phyloP scores from a whole-genome alignment of 2,329 filamentous ascomycete genomes.

The Alternaria ventricosa region DNA sequence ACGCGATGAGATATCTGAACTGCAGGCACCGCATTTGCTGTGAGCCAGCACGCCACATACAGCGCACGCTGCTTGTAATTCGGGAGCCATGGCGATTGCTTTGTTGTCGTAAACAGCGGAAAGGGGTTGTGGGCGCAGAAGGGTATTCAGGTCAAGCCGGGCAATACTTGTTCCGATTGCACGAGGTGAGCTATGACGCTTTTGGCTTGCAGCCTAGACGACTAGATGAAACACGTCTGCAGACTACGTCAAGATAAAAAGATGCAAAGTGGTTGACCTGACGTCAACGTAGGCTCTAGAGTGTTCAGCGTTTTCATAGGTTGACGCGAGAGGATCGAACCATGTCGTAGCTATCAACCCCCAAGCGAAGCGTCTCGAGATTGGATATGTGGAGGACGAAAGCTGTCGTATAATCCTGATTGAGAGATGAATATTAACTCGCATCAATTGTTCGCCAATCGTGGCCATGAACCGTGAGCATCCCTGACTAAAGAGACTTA shows the following conservation, averaged over 20 bases:
- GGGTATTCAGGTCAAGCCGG: neutral
- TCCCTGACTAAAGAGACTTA: neutral
- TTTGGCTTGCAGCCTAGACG: no score
- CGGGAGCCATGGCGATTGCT: neutral
- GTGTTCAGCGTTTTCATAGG: no score
- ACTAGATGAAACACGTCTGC: no score
- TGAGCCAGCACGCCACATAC: neutral
- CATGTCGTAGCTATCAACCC: no score
- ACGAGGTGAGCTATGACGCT: no score
- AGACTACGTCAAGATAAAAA: no score
- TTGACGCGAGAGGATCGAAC: no score
- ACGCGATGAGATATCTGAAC: neutral
- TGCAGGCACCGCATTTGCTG: constrained; percentile 5
- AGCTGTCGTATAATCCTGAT: neutral
- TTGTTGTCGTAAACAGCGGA: no score
- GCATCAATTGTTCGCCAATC: neutral
- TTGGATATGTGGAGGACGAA: neutral
- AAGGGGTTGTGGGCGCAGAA: neutral
- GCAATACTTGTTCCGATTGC: no score
- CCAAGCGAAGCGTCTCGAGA: neutral
- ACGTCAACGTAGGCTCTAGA: no score
- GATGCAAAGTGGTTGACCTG: no score
- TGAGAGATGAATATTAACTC: neutral
- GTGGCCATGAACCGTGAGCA: neutral
- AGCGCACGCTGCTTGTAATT: neutral